phyloP scores from a whole-genome alignment of 768 basidiomycete species.

The Paxillus rubicundulus region DNA sequence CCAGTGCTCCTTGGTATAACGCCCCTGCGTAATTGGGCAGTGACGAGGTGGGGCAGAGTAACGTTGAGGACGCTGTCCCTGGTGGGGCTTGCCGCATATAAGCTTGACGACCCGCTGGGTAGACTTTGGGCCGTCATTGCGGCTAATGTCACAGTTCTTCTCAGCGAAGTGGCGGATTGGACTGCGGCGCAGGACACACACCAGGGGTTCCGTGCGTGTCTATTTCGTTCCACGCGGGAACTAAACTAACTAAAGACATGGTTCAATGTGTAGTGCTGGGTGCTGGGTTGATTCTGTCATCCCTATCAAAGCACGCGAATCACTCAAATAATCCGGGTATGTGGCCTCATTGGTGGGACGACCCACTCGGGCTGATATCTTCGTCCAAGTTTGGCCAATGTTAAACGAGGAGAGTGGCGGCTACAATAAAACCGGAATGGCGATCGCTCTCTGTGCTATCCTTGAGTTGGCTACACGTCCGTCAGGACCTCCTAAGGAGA shows the following conservation, averaged over 20 bases:
- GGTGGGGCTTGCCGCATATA: constrained; percentile 52
- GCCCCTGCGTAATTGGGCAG: constrained; percentile 43
- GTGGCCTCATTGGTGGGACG: constrained; percentile 3
- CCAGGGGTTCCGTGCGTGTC: constrained; percentile 46
- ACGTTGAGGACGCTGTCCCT: constrained; percentile 50
- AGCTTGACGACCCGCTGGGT: constrained; percentile 46
- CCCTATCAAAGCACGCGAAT: constrained; percentile 73
- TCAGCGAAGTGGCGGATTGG: constrained; percentile 57
- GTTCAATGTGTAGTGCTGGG: constrained; percentile 49
- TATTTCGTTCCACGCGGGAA: background rate
- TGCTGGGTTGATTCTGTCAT: constrained; percentile 63
- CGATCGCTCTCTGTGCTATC: constrained; percentile 56
- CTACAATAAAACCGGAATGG: constrained; percentile 65
- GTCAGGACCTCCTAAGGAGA: constrained; percentile 10
- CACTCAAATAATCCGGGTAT: constrained; percentile 78
- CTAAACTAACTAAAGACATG: background rate
- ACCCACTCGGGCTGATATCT: constrained; percentile 3
- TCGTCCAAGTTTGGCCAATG: constrained; percentile 69
- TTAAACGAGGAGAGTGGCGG: constrained; percentile 63
- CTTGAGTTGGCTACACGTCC: constrained; percentile 52
- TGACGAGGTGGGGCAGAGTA: constrained; percentile 48
- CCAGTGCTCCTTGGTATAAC: constrained; percentile 57
- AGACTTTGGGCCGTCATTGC: constrained; percentile 56
- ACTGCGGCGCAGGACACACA: constrained; percentile 41
- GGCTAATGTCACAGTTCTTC: constrained; percentile 48